These are phyloP conservation scores for Russula sp. DNA, from an alignment of 768 basidiomycete species.

Conservation along the genomic window DNA sequence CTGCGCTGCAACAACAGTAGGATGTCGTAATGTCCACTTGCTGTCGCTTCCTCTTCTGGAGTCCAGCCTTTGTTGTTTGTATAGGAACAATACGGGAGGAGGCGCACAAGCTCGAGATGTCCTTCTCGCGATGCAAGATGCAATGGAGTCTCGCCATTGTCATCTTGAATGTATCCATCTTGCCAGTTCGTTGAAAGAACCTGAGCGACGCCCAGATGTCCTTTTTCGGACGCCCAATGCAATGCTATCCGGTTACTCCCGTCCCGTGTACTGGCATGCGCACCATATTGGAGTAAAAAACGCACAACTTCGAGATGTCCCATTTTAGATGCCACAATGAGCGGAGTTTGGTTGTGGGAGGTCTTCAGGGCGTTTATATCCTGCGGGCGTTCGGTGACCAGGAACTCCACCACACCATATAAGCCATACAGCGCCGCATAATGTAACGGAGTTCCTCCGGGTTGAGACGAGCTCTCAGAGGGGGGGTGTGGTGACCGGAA, in stretches of 20 bases:
- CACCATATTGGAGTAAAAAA: neutral
- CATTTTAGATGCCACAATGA: neutral
- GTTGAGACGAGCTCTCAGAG: neutral
- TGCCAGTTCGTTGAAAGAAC: neutral
- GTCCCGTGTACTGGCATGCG: neutral
- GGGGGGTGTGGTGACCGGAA: neutral
- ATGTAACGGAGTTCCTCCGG: neutral
- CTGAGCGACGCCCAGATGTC: neutral
- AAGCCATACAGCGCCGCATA: neutral
- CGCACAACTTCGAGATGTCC: neutral
- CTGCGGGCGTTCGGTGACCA: neutral
- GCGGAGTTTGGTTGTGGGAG: neutral
- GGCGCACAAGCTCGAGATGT: neutral
- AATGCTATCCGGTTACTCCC: neutral
- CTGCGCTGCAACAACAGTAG: too few species aligned
- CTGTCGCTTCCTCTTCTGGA: too few species aligned
- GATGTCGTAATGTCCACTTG: too few species aligned
- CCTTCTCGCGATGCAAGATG: neutral
- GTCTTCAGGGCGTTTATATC: neutral
- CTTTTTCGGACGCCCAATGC: neutral
- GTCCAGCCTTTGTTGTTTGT: neutral
- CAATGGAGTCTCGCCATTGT: neutral
- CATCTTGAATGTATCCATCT: neutral
- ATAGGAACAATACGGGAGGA: neutral
- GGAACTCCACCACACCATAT: neutral